Evolutionary conservation across 768 basidiomycete genomes (phyloP).

Genomic region (Lactarius indigo): DNA sequence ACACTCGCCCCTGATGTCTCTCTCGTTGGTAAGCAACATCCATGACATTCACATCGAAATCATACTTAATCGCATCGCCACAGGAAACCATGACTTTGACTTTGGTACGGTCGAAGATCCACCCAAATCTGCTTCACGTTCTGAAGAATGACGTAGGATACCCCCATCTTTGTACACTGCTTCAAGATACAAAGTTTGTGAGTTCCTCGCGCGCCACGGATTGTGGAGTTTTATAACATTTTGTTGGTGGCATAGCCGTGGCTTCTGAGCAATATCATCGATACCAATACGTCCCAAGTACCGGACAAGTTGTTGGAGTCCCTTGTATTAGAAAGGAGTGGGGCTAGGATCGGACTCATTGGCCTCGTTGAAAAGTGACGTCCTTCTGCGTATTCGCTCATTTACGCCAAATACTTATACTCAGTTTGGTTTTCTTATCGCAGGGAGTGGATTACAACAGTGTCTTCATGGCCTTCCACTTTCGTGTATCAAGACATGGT

Average conservation of each 20-base stretch:
- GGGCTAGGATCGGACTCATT: slow-evolving; percentile 72
- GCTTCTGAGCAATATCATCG: slow-evolving; percentile 85
- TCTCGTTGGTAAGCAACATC: slow-evolving; percentile 57
- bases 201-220: slow-evolving; percentile 29
- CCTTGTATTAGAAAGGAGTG: slow-evolving; percentile 63
- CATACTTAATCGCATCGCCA: background rate
- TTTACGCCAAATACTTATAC: background rate
- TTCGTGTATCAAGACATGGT: slow-evolving; percentile 78
- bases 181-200: slow-evolving; percentile 73
- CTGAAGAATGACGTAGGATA: slow-evolving; percentile 42
- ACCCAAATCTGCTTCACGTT: background rate
- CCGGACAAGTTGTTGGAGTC: slow-evolving; percentile 63
- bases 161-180: slow-evolving; percentile 60
- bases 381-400: background rate
- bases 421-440: background rate
- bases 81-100: slow-evolving; percentile 93
- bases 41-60: background rate
- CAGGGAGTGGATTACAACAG: slow-evolving; percentile 88
- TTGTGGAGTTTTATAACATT: background rate
- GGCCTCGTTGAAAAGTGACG: slow-evolving; percentile 83
- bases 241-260: slow-evolving; percentile 56
- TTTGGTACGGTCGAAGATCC: slow-evolving; percentile 48
- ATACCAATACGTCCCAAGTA: slow-evolving; percentile 55
- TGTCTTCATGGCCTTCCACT: slow-evolving; percentile 79
- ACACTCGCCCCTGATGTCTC: slow-evolving; percentile 74